These are phyloP conservation scores for Verticillium albo-atrum DNA, from an alignment of 2,329 filamentous ascomycete species.

Conservation along the genomic window DNA sequence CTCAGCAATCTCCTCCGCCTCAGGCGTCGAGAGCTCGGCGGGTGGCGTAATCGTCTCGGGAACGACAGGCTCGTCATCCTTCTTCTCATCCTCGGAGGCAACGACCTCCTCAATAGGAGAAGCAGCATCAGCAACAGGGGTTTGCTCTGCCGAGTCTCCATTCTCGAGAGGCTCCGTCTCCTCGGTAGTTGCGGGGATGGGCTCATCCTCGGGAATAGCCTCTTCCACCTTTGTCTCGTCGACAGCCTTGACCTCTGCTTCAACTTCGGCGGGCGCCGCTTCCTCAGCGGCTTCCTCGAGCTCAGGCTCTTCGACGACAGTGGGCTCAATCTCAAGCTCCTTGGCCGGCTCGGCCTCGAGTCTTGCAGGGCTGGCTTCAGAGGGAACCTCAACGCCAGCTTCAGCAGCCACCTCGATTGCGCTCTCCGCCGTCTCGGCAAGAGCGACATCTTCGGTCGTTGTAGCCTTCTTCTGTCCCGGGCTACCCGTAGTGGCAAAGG, in stretches of 20 bases:
- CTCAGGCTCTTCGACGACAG: background rate
- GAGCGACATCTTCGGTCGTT: background rate
- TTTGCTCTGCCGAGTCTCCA: background rate
- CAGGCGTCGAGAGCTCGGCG: background rate
- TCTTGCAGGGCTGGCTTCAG: background rate
- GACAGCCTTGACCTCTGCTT: background rate
- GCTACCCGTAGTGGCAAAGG: constrained; percentile 5
- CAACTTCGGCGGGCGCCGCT: background rate
- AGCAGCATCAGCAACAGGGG: background rate
- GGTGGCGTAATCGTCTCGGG: background rate
- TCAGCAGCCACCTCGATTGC: constrained; percentile 1
- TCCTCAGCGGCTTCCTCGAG: background rate
- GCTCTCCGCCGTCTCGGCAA: constrained; percentile 7
- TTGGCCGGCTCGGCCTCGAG: background rate
- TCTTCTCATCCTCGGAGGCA: background rate
- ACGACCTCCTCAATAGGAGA: background rate
- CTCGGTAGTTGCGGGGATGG: background rate
- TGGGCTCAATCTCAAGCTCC: background rate
- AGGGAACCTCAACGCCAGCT: background rate
- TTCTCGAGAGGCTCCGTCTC: background rate
- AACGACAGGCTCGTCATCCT: background rate
- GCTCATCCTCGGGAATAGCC: background rate
- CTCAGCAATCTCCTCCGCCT: background rate
- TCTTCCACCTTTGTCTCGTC: background rate
- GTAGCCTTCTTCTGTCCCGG: constrained; percentile 3